Evolutionary conservation across 805 yeast genomes (phyloP), one percentile per base, ranked within the genome.

Genomic region (Candida lessepsii): DNA sequence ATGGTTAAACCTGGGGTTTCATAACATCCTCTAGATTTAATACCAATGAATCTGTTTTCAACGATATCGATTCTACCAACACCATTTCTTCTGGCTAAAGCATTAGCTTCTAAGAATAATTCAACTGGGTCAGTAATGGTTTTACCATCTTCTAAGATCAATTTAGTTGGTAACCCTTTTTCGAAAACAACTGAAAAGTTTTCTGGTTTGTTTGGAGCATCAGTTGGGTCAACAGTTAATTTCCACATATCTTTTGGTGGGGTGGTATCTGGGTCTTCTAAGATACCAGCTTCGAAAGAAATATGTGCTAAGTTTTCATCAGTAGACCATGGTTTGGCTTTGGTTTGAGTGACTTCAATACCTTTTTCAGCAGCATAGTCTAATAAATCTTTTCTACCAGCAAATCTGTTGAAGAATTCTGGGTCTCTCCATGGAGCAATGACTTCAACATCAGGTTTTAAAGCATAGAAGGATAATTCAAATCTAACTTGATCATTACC

Each of bases 211-310:
- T 86, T 81, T 58, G 99, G 99, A 42, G 99, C 98, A 60, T 91
- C 97, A 29, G 72, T 62, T 57, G 99, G 98, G 69, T 91, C 99
- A 46, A 85, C 87, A 30, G 96, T 93, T 64, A 93, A 80, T 74
- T 93, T 93, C 99, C 99, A 93, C 99, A 93, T 93, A 67, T 93
- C 99, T 75, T 90, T 91, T 71, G 99, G 99, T 50, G 99, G 99
- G 39, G 99, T 93, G 55, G 91, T 82, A 67, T 93, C 86, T 61
- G 99, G 99, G 72, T 93, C 96, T 73, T 93, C 99, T 60, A 93
- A 80, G 54, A 93, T 93, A 71, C 99, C 99, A 50, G 99, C 99
- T 76, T 93, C 99, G 66, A 86, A 93, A 28, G 98, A 91, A 66
- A 93, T 93, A 71, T 93, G 99, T 34, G 98, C 99, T 81, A 91